phyloP scores from a whole-genome alignment of 441 rosid species.

The Corymbia citriodora region DNA sequence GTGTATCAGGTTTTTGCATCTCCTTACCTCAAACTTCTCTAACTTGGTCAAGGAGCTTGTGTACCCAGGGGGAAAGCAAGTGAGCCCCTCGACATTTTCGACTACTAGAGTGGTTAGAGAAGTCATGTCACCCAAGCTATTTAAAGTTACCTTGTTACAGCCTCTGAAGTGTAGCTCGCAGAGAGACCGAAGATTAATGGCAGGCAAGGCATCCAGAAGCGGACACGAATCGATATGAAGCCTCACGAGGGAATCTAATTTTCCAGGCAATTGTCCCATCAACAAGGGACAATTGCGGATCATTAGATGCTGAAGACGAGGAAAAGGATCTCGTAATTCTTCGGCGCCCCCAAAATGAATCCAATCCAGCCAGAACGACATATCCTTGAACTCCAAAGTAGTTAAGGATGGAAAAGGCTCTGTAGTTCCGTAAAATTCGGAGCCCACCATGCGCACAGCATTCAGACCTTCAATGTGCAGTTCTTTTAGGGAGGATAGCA shows the following conservation, averaged over 20 bases:
- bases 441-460: not conserved
- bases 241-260: not conserved
- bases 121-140: not conserved
- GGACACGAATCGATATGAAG: not conserved
- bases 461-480: not conserved
- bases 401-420: not conserved
- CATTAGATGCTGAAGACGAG: not conserved
- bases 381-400: not conserved
- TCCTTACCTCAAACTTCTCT: not conserved
- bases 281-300: not conserved
- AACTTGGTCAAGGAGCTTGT: not conserved
- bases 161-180: not conserved
- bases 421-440: not conserved
- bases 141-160: not conserved
- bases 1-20: not conserved
- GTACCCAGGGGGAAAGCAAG: not conserved
- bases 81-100: not conserved
- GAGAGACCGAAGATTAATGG: not conserved
- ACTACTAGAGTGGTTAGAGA: not conserved
- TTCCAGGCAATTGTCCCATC: not conserved
- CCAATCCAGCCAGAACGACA: not conserved
- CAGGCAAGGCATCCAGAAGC: not conserved
- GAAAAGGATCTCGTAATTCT: not conserved
- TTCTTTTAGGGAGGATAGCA: not conserved
- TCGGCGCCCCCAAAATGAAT: fast-evolving